Conservation (phyloP, 2,329 filamentous ascomycete genomes). For the Tolypocladium inflatum region DNA sequence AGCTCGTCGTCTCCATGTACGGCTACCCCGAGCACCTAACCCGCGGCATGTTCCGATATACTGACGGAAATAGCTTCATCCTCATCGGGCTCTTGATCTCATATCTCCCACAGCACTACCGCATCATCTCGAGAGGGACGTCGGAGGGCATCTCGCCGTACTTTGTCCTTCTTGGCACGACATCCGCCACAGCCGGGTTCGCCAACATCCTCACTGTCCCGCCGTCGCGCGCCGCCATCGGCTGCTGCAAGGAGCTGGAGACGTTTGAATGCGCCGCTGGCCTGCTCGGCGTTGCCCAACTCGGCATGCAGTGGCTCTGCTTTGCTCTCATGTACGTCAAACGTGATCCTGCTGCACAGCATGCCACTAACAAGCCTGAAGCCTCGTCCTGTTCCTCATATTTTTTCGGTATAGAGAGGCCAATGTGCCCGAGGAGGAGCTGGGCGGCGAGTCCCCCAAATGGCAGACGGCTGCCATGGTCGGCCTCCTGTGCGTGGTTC, state of each 20-base stretch:
- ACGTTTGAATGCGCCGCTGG: conserved; percentile 78
- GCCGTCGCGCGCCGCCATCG: conserved; percentile 72
- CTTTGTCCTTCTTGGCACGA: conserved; percentile 88
- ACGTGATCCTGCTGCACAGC: neutral
- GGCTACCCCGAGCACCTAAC: conserved; percentile 6
- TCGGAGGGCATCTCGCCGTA: conserved; percentile 94
- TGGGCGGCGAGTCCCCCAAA: conserved; percentile 45
- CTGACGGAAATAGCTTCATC: conserved; percentile 46
- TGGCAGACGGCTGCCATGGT: conserved; percentile 75
- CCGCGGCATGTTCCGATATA: neutral
- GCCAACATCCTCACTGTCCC: conserved; percentile 86
- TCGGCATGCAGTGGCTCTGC: conserved; percentile 85
- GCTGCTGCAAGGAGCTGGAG: conserved; percentile 75
- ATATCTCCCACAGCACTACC: conserved; percentile 89
- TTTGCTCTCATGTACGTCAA: conserved; percentile 76
- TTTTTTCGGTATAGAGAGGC: conserved; percentile 69
- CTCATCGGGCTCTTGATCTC: conserved; percentile 82
- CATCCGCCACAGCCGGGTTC: conserved; percentile 79
- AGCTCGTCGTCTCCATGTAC: conserved; percentile 47
- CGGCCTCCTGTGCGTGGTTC: conserved; percentile 60
- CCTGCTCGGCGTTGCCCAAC: conserved; percentile 79
- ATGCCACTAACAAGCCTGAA: conserved; percentile 28
- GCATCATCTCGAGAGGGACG: conserved; percentile 76
- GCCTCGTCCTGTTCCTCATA: conserved; percentile 84
- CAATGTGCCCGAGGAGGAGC: conserved; percentile 38